Evolutionary conservation across 345 rosid genomes (phyloP), one percentile per base, ranked within the genome.

Genomic region (Gossypioides kirkii): DNA sequence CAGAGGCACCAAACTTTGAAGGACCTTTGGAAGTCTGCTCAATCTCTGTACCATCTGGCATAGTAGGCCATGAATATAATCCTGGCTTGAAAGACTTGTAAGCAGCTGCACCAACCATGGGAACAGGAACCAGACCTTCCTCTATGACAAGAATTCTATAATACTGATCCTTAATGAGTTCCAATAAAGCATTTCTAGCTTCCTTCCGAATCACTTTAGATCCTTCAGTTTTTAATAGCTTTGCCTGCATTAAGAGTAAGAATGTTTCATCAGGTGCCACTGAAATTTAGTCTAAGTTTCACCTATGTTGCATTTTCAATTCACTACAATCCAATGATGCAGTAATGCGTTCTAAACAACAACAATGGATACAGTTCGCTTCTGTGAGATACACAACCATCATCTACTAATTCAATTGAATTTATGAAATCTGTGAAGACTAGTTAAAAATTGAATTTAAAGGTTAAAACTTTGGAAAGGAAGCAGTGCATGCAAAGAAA

Each of bases 91-190:
- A 89, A 49, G 94, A 86, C 79, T 77, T 86, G 76, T 91, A 91
- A 50, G 98, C 87, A 7, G 82, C 90, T n/a, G 89, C 77, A 71
- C 97, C 96, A 63, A 94, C 75, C 41, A 94, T 26, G 64, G 98
- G 98, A 70, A 91, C 90, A 72, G 86, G 93, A 50, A 94, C 77
- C 11, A 94, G 72, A 65, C 96, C 98, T 73, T 94, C 97, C 81
- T 94, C 96, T 71, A 91, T 84, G 68, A 94, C 73, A 52, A 94
- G 90, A 75, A 91, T 86, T 76, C 85, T 87, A 82, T 86, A 87
- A 80, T 86, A 91, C 14, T 86, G 87, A 46, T 94, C 88, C 78
- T 94, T 91, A 6, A 90, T 86, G 4, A 94, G 89, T 82, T 94
- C 94, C 84, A 91, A 79, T 62, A 94, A 86, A 56, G 88, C 88